Evolutionary conservation across 1,284 basidiomycete genomes (phyloP), one percentile per base, ranked within the genome.

Genomic region (Cystobasidiaceae sp.): DNA sequence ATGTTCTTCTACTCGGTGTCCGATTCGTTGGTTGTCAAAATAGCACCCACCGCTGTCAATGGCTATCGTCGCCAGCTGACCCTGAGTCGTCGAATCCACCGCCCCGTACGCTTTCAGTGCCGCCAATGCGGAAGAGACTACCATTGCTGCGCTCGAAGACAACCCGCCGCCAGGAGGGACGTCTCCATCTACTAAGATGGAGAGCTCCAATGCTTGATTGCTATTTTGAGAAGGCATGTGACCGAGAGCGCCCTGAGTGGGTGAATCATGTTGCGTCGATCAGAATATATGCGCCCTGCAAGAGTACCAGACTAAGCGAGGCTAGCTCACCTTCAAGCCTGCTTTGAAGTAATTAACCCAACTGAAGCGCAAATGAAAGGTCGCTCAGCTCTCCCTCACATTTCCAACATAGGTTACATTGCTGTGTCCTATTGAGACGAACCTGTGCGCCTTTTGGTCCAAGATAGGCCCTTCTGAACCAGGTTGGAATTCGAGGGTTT

Each of bases 161-260:
- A 93, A 78, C 0, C 90, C 90, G 15, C 63, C 3, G 87, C 87
- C 90, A 2, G 87, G 82, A 1, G 90, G 90, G 0, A 93, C 86
- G 9, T 84, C 84, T 1, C 90, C 90, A 3, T 84, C 83, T 23
- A 90, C 83, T 4, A 90, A 80, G 17, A 90, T 73, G 70, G 90
- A 84, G 8, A 86, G 82, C 1, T 84, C 81, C 17, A 82, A 77
- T 3, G 85, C 86, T 41, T 30, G 34, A 6, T 17, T 61, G 9
- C 28, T 34, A 4, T 34, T 27, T 5, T 64, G 41, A 23, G 49
- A n/a, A 50, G 62, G 33, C 11, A 85, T 84, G 56, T 82, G 80
- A 49, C 86, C 82, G 56, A 90, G 76, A 27, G 91, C 86, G 9
- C 89, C 89, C 86, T 88, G 64, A 3, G 64, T 13, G 63, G 11